phyloP scores from a whole-genome alignment of 108 stramenopile species.

The Epithemia pelagica region DNA sequence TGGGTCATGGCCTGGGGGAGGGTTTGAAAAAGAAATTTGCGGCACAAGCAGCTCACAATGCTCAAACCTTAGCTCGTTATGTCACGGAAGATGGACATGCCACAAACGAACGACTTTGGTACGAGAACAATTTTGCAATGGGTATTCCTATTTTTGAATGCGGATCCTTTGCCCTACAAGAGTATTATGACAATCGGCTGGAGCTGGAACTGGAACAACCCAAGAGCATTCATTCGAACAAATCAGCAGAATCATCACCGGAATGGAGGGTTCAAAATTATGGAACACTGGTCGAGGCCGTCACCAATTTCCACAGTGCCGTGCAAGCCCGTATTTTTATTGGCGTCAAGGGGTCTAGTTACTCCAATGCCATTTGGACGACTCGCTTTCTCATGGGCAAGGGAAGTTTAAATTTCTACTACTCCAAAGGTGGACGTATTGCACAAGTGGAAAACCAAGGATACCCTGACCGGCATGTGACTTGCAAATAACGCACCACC shows the following conservation, averaged over 20 bases:
- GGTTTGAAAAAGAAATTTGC: background rate
- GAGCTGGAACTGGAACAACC: background rate
- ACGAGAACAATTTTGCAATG: conserved; percentile 1
- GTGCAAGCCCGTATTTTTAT: conserved; percentile 46
- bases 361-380: conserved; percentile 62
- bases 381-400: conserved; percentile 53
- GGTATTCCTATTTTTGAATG: background rate
- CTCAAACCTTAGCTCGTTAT: conserved; percentile 19
- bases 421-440: conserved; percentile 24
- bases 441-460: conserved; percentile 30
- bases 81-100: conserved; percentile 7
- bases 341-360: conserved; percentile 52
- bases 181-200: background rate
- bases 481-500: conserved; percentile 26
- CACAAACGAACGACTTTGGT: background rate
- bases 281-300: conserved; percentile 37
- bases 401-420: conserved; percentile 32
- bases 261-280: no score
- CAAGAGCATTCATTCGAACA: background rate
- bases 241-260: background rate
- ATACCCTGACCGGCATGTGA: conserved; percentile 31
- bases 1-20: background rate
- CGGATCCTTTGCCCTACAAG: background rate
- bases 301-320: conserved; percentile 65
- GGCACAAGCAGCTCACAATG: conserved; percentile 32